phyloP scores from a whole-genome alignment of 163 green algal genomes.

The Chlorella variabilis region DNA sequence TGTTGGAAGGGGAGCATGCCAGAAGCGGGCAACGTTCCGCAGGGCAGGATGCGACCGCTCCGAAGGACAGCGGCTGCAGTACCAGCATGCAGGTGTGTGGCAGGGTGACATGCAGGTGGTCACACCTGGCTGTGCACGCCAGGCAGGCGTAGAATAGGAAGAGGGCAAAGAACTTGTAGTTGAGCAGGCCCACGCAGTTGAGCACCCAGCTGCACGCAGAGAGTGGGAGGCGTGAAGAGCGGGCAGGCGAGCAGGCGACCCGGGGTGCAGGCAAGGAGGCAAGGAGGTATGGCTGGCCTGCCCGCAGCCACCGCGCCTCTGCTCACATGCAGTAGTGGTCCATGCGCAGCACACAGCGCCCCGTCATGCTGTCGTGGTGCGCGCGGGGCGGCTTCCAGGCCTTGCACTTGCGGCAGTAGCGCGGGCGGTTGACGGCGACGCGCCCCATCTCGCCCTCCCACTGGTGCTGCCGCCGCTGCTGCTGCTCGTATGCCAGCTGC shows the following conservation, averaged over 20 bases:
- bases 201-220: conserved; percentile 73
- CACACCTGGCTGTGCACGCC: conserved; percentile 62
- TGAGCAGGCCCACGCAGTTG: conserved; percentile 90
- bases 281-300: too few species aligned
- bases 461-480: neutral
- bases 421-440: conserved; percentile 40
- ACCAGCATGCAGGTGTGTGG: neutral
- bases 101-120: neutral
- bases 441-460: conserved; percentile 30
- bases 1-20: neutral
- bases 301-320: too few species aligned
- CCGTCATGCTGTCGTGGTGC: conserved; percentile 84
- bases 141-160: conserved; percentile 83
- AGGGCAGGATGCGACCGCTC: too few species aligned
- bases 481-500: conserved; percentile 14
- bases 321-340: conserved; percentile 73
- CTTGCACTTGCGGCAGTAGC: conserved; percentile 47
- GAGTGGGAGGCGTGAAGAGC: neutral
- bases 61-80: too few species aligned
- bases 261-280: neutral
- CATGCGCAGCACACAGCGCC: conserved; percentile 77
- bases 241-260: neutral
- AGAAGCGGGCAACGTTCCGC: too few species aligned
- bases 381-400: conserved; percentile 87
- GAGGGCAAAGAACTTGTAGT: conserved; percentile 92